Base-by-base conservation (phyloP, 768 basidiomycete genomes). In the Serendipita sp. region DNA sequence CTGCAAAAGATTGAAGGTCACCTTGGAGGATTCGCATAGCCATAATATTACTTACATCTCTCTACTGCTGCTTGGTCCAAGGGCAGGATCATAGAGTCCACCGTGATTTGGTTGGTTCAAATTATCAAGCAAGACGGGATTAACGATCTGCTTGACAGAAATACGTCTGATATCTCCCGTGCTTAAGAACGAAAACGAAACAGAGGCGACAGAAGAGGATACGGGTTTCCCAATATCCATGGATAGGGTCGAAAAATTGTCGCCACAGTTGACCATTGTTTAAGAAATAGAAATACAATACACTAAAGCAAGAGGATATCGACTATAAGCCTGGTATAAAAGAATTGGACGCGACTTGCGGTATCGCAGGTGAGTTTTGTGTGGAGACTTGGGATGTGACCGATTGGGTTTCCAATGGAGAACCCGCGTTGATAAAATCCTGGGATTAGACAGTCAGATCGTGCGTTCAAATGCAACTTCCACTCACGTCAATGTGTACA, bases 131-230 rank as follows among this genome's bases (percentile, higher is more conserved):
- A 99, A 82, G 65, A 88, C 80, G 2, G 93, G 88, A 73, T 98
- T 98, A 63, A 91, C 81, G 67, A 98, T 87, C 76, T 96, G 91
- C 76, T 96, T 94, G 71, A 98, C 95, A n/a, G 92, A 95, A 71
- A 98, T 91, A 65, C 87, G 83, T 50, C 88, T 83, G 71, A 97
- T 80, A 74, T 99, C 94, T 69, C 88, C 81, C 13, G 90, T 77
- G 15, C 87, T 83, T 62, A 99, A 83, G 73, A 93, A 95, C 0
- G 93, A 93, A 74, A 99, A 99, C 6, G 92, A 91, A 66, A 97
- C 75, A 67, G 87, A 86, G 63, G 84, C 75, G 66, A 94, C 85
- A 34, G 85, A 83, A 0, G 92, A 87, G n/a, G 91, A 87, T 46
- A 98, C 74, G 11, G 94, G 86, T 69, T 88, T 82, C 3, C 92